Conservation (phyloP, 352 stramenopile genomes). For the Phytophthora meadii region DNA sequence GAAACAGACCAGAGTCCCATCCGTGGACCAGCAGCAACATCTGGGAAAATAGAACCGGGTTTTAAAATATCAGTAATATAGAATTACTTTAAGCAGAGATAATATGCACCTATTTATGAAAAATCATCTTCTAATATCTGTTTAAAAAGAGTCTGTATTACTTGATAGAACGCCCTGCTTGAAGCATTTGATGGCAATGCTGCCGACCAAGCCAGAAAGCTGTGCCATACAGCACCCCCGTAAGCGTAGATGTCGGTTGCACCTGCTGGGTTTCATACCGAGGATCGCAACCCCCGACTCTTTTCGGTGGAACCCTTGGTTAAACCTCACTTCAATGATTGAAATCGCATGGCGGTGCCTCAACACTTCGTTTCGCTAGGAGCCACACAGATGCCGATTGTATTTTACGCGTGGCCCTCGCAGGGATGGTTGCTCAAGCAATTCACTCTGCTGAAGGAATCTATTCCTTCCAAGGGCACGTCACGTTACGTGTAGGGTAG, state of each 20-base stretch:
- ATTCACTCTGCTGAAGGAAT: neutral
- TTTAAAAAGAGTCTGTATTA: neutral
- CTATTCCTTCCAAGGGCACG: neutral
- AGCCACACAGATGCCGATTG: constrained; percentile 7
- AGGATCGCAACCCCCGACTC: neutral
- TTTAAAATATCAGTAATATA: neutral
- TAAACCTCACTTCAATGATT: constrained; percentile 2
- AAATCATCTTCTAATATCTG: too few relatives aligned
- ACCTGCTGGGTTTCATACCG: constrained; percentile 6
- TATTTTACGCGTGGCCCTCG: constrained; percentile 4
- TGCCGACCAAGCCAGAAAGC: too few relatives aligned
- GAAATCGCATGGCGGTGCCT: constrained; percentile 15
- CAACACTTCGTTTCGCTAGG: constrained; percentile 18
- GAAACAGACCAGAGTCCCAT: constrained; percentile 16
- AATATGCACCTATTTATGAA: too few relatives aligned
- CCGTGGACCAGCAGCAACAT: constrained; percentile 24
- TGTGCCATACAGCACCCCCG: neutral
- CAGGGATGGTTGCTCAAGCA: neutral
- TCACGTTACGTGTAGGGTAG: neutral
- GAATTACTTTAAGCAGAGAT: neutral
- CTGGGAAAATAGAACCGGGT: constrained; percentile 21
- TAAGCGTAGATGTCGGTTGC: neutral
- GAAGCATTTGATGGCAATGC: too few relatives aligned
- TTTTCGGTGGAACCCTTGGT: constrained; percentile 7
- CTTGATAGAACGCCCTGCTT: neutral